These are phyloP conservation scores for Fusarium hostae DNA, from an alignment of 2,329 filamentous ascomycete species.

Conservation along the genomic window DNA sequence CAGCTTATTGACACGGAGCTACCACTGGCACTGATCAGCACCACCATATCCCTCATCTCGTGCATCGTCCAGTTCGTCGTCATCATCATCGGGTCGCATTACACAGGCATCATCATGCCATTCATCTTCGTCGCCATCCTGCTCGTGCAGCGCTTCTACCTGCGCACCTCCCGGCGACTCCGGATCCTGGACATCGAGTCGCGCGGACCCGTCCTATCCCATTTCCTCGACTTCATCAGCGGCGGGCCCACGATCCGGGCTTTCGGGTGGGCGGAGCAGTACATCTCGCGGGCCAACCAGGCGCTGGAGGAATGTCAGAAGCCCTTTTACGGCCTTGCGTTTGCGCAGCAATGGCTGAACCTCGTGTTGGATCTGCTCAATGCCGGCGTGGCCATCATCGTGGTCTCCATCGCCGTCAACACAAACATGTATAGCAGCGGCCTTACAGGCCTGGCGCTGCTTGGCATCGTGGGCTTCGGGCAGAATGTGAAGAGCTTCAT, in stretches of 20 bases:
- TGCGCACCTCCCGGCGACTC: constrained; percentile 63
- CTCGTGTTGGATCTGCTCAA: constrained; percentile 37
- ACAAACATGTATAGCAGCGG: constrained; percentile 12
- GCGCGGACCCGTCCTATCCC: constrained; percentile 59
- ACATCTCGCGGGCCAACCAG: constrained; percentile 47
- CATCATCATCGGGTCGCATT: constrained; percentile 23
- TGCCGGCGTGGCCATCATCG: constrained; percentile 23
- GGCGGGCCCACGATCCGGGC: constrained; percentile 61
- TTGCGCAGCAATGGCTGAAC: constrained; percentile 41
- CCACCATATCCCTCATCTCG: constrained; percentile 25
- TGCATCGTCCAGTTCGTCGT: constrained; percentile 33
- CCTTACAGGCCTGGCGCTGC: constrained; percentile 39
- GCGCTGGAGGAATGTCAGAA: constrained; percentile 56
- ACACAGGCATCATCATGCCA: constrained; percentile 29
- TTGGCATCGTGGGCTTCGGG: constrained; percentile 45
- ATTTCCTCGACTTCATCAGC: constrained; percentile 59
- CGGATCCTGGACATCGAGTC: constrained; percentile 63
- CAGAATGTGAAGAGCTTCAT: constrained; percentile 46
- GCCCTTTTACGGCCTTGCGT: constrained; percentile 56
- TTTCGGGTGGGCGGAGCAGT: constrained; percentile 56
- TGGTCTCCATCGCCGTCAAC: constrained; percentile 23
- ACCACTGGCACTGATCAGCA: constrained; percentile 40
- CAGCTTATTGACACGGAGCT: constrained; percentile 52
- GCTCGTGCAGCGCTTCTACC: constrained; percentile 44
- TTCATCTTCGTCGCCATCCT: constrained; percentile 21